Percentiles rank a stretch among this genome's conserved stretches.
These are phyloP conservation scores for Urochloa ruziziensis DNA, from an alignment of 176 grass and related monocot genomes.

Conservation along the genomic window DNA sequence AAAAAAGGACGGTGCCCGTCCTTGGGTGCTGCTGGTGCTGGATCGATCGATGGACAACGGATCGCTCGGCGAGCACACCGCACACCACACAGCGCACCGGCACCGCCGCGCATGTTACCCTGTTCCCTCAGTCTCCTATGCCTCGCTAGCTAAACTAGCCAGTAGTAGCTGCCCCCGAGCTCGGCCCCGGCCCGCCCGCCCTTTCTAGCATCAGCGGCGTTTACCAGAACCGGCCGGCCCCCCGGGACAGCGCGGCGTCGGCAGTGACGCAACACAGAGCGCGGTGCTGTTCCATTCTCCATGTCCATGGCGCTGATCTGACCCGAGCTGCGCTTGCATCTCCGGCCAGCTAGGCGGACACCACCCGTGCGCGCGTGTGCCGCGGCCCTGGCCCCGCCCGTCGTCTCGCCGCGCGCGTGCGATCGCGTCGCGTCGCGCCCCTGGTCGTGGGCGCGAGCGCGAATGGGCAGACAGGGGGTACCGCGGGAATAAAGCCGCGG, in stretches of 20 bases:
- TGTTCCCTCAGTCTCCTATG: conserved; percentile 19
- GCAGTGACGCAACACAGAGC: not conserved
- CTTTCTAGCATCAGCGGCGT: not conserved
- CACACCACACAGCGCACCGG: not conserved
- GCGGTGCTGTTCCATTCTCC: not conserved
- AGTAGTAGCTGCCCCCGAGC: too few species aligned
- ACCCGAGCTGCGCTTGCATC: too few species aligned
- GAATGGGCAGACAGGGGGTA: conserved; percentile 25
- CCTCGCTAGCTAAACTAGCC: not conserved
- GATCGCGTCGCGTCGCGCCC: too few species aligned
- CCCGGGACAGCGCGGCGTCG: not conserved
- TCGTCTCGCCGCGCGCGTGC: not conserved
- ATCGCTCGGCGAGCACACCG: not conserved
- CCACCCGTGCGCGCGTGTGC: not conserved
- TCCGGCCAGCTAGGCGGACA: too few species aligned
- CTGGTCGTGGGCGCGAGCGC: not conserved
- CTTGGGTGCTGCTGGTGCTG: not conserved
- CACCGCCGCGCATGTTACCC: conserved; percentile 42
- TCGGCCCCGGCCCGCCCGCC: not conserved
- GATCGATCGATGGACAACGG: conserved; percentile 14
- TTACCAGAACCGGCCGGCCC: not conserved
- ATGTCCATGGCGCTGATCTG: not conserved
- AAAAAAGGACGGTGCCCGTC: conserved; percentile 18
- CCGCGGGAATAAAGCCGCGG: conserved; percentile 31
- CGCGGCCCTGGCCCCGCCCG: not conserved